These are phyloP conservation scores for Hypomontagnella monticulosa DNA, from an alignment of 495 filamentous ascomycete species.

Conservation along the genomic window DNA sequence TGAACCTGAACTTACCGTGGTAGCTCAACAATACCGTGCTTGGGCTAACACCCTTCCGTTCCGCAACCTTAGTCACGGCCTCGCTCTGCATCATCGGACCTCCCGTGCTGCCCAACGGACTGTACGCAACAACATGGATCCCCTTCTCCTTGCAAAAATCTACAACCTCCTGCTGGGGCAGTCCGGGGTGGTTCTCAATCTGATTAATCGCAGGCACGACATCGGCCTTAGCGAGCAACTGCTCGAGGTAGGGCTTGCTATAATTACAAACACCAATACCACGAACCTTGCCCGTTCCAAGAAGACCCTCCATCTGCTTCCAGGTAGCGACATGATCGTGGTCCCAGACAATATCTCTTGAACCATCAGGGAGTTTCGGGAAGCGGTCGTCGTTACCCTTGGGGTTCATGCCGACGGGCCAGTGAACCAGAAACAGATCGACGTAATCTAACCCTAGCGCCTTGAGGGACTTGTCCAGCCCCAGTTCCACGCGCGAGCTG, in stretches of 20 bases:
- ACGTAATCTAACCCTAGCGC: constrained; percentile 80
- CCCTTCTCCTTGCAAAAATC: constrained; percentile 77
- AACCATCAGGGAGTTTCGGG: constrained; percentile 76
- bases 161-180: constrained; percentile 88
- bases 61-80: constrained; percentile 72
- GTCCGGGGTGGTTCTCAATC: constrained; percentile 86
- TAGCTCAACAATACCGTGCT: constrained; percentile 76
- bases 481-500: constrained; percentile 71
- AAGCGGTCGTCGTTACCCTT: constrained; percentile 78
- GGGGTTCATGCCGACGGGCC: constrained; percentile 86
- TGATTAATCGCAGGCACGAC: constrained; percentile 87
- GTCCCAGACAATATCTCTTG: constrained; percentile 70
- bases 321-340: constrained; percentile 78
- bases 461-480: constrained; percentile 75
- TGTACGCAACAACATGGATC: constrained; percentile 81
- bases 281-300: constrained; percentile 71
- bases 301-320: constrained; percentile 81
- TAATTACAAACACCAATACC: constrained; percentile 89
- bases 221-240: constrained; percentile 71
- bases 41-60: constrained; percentile 71
- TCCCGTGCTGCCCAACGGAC: constrained; percentile 80
- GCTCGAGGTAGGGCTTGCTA: constrained; percentile 74
- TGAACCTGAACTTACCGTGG: constrained; percentile 64
- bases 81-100: constrained; percentile 75
- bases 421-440: constrained; percentile 83